Percentiles rank a stretch among this genome's conserved stretches.
Evolutionary conservation across 208 protist genomes (phyloP).

Genomic region (Trypanosoma melophagium): DNA sequence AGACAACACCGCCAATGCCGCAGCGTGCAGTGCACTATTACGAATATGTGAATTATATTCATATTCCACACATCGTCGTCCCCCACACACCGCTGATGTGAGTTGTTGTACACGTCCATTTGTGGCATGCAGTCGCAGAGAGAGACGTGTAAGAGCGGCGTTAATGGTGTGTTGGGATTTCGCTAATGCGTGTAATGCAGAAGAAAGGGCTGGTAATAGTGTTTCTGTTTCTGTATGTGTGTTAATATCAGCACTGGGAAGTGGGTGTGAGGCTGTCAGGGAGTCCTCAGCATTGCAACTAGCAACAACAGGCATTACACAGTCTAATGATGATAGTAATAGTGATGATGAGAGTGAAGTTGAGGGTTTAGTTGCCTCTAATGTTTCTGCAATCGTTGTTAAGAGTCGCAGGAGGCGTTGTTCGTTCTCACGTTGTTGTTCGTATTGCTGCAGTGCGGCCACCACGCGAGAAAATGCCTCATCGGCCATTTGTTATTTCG

Average conservation of each 20-base stretch:
- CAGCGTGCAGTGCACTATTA: neutral
- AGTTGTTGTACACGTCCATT: neutral
- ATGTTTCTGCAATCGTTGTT: constrained; percentile 11
- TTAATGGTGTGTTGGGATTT: constrained; percentile 1
- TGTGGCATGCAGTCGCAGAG: neutral
- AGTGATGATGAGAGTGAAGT: no score
- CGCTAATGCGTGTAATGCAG: constrained; percentile 2
- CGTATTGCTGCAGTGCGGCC: neutral
- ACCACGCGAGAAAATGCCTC: constrained; percentile 15
- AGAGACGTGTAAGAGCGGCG: constrained; percentile 2
- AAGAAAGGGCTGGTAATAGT: neutral
- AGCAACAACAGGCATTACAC: no score
- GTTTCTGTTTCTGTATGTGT: neutral
- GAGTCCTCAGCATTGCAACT: no score
- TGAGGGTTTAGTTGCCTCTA: constrained; percentile 26
- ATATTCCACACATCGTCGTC: no score
- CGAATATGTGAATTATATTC: no score
- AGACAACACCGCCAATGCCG: neutral
- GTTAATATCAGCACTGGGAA: no score
- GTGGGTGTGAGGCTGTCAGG: no score
- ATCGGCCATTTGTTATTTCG: neutral
- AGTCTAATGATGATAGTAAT: no score
- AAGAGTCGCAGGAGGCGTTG: constrained; percentile 8
- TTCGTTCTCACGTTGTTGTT: constrained; percentile 8
- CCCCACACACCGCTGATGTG: no score